Base-by-base conservation (phyloP, 1,284 basidiomycete genomes). In the Cutaneotrichosporon cavernicola region DNA sequence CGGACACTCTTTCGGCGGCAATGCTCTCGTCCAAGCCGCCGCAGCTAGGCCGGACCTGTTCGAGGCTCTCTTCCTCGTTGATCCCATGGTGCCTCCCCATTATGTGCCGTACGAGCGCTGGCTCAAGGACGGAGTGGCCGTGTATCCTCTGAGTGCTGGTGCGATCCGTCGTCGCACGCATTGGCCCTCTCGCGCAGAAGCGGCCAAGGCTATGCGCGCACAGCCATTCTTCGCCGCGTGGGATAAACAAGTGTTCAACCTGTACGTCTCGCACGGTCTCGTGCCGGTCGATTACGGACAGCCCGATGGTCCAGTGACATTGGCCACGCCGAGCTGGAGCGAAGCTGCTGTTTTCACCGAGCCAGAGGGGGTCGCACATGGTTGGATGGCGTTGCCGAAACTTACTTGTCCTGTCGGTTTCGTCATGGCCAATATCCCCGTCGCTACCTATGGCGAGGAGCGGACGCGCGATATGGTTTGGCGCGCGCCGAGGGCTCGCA, bases 1-100 rank as follows among this genome's bases (percentile, higher is more conserved):
- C 2, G 92, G 91, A 0, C 92, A 96, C 75, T 93, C 90, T 0
- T 88, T 90, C 64, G 90, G 91, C 26, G 90, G 89, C 4, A 88
- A 87, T 68, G 85, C 86, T 4, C 82, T 84, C 83, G 70, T 76
- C 7, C 84, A 88, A 36, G 88, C 87, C 1, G 87, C 89, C 5
- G 68, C 88, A n/a, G 83, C 85, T 16, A 80, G 83, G 61, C 91
- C 92, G 0, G 80, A 82, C 1, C 80, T 95, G 13, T 92, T 94
- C 80, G 83, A 87, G 26, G 85, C 85, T 0, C 79, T 96, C 36
- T 82, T 92, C 52, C 84, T 95, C 18, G 80, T 95, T 36, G 94
- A 97, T 74, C 92, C 95, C 2, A 76, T 76, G 70, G 69, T 71
- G 40, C 58, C 64, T 31, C 58, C 58, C 14, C 61, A 56, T 31